A percentile compares a stretch with the other conserved stretches of the same genome.
Conservation (phyloP, 306 rosid species). For the Rosa persica region DNA sequence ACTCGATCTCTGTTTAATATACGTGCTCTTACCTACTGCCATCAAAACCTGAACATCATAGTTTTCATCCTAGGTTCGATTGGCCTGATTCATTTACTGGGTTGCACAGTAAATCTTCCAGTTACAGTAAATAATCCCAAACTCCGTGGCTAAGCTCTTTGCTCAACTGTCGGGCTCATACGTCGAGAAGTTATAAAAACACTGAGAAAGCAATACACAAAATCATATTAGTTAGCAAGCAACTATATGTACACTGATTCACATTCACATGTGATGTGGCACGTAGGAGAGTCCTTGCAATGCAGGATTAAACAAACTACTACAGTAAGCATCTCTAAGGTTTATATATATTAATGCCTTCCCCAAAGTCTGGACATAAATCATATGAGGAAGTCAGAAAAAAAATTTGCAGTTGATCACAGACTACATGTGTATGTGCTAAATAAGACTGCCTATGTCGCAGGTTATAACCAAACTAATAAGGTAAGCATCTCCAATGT, state of each 20-base stretch:
- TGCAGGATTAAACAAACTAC: background rate
- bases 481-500: background rate
- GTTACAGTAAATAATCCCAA: conserved; percentile 30
- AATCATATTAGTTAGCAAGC: conserved; percentile 18
- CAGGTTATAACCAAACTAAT: background rate
- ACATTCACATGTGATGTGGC: background rate
- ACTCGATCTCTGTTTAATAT: too few species aligned
- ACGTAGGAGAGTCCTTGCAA: background rate
- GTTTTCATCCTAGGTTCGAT: conserved; percentile 32
- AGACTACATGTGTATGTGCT: background rate
- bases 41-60: conserved; percentile 30
- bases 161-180: conserved; percentile 60
- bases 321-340: background rate
- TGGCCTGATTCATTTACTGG: conserved; percentile 27
- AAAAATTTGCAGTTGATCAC: conserved; percentile 3
- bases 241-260: background rate
- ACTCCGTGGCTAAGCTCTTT: conserved; percentile 59
- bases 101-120: conserved; percentile 31
- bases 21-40: conserved; percentile 51
- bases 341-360: background rate
- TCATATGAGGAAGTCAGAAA: background rate
- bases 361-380: background rate
- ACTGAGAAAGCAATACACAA: conserved; percentile 40
- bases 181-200: conserved; percentile 94
- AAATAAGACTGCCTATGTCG: background rate